These are phyloP conservation scores for Chamaecrista fasciculata DNA, from an alignment of 306 rosid genomes.

Conservation along the genomic window DNA sequence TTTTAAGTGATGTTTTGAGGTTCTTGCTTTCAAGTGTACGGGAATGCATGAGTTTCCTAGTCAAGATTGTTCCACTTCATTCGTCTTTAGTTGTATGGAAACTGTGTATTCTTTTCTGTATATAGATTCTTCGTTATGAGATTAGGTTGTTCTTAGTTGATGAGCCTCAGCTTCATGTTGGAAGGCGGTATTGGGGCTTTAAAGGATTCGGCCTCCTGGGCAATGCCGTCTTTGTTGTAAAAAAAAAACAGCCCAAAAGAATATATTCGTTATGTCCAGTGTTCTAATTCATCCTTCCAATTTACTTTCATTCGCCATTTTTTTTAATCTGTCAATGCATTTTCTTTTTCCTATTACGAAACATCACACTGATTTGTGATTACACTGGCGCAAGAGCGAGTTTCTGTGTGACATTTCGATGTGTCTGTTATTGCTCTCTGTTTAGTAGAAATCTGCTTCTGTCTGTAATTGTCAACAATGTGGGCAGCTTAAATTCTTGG, in stretches of 20 bases:
- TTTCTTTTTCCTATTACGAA: too few relatives aligned
- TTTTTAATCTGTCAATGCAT: too few relatives aligned
- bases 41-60: slow-evolving; percentile 39
- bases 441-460: not conserved
- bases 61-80: slow-evolving; percentile 30
- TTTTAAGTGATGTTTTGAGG: slow-evolving; percentile 42
- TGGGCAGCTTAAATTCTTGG: not conserved
- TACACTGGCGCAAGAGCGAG: too few relatives aligned
- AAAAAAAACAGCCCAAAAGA: not conserved
- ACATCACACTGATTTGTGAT: too few relatives aligned
- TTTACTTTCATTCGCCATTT: too few relatives aligned
- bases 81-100: slow-evolving; percentile 26
- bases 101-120: slow-evolving; percentile 67
- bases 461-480: not conserved
- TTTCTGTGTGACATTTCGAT: not conserved
- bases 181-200: not conserved
- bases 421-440: not conserved
- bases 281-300: not conserved
- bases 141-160: slow-evolving; percentile 33
- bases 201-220: not conserved
- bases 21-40: slow-evolving; percentile 31
- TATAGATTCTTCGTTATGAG: slow-evolving; percentile 47
- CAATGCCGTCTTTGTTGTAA: slow-evolving; percentile 38
- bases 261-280: not conserved
- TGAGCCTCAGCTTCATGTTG: slow-evolving; percentile 32